Conservation (phyloP, 2,329 filamentous ascomycete species). For the Botrytis porri region DNA sequence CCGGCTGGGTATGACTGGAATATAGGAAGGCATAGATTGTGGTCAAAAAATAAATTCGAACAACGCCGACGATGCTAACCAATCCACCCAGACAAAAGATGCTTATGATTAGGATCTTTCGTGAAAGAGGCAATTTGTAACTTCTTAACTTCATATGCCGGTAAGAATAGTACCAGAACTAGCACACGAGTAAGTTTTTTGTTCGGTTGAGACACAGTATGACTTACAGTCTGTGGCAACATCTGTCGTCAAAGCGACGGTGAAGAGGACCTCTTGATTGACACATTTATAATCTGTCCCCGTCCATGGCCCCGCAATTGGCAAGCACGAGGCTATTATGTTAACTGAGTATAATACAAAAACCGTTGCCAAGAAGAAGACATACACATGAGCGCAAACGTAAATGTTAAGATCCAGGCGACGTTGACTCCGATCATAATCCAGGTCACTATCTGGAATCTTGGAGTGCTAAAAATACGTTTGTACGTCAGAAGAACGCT, state of each 20-base stretch:
- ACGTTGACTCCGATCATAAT: background rate
- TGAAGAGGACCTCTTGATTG: background rate
- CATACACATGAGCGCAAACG: background rate
- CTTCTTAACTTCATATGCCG: background rate
- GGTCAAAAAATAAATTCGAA: background rate
- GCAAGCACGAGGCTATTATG: background rate
- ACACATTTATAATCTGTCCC: background rate
- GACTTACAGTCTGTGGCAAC: background rate
- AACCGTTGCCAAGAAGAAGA: background rate
- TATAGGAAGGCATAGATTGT: background rate
- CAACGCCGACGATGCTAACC: background rate
- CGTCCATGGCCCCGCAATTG: background rate
- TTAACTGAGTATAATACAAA: background rate
- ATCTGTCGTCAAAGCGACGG: background rate
- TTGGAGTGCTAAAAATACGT: background rate
- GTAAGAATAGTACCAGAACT: background rate
- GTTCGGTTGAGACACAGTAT: background rate
- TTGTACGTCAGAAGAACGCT: background rate
- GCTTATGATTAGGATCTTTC: background rate
- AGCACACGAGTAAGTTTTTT: background rate
- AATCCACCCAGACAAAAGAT: constrained; percentile 9
- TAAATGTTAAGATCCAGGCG: background rate
- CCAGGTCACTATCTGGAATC: background rate
- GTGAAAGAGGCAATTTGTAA: background rate
- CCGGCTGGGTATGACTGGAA: background rate